phyloP scores from a whole-genome alignment of 805 yeast species.

The Hanseniaspora nectarophila region DNA sequence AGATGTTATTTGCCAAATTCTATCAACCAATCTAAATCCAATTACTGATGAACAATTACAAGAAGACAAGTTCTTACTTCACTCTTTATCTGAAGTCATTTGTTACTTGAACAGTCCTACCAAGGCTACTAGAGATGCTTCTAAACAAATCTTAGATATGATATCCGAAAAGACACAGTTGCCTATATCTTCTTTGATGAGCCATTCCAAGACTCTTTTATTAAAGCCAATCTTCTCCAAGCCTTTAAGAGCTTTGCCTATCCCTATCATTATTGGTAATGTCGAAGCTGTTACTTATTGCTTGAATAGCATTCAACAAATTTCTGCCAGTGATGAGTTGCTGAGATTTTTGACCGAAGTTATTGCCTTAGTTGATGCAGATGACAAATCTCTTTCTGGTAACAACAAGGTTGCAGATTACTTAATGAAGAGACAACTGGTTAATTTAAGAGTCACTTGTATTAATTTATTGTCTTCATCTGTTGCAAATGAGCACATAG shows the following conservation, averaged over 20 bases:
- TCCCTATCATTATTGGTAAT: slow-evolving; percentile 97
- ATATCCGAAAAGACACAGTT: slow-evolving; percentile 60
- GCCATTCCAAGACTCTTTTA: slow-evolving; percentile 69
- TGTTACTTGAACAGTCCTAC: slow-evolving; percentile 88
- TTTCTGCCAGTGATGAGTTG: slow-evolving; percentile 80
- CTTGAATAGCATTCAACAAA: slow-evolving; percentile 47
- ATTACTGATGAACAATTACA: slow-evolving; percentile 3
- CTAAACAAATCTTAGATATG: slow-evolving; percentile 56
- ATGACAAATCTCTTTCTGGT: slow-evolving; percentile 86
- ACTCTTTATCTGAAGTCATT: slow-evolving; percentile 76
- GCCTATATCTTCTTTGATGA: slow-evolving; percentile 61
- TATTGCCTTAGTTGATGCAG: slow-evolving; percentile 89
- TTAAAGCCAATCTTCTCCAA: slow-evolving; percentile 92
- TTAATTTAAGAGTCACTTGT: slow-evolving; percentile 81
- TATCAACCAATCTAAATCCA: slow-evolving; percentile 23
- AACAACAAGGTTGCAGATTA: slow-evolving; percentile 77
- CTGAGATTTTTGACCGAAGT: slow-evolving; percentile 80
- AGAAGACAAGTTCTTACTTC: slow-evolving; percentile 55
- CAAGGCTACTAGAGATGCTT: slow-evolving; percentile 65
- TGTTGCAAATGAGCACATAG: slow-evolving; percentile 69
- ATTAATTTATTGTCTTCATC: slow-evolving; percentile 73
- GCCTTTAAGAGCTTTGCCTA: slow-evolving; percentile 91
- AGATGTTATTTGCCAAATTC: slow-evolving; percentile 48
- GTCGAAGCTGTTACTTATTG: slow-evolving; percentile 95
- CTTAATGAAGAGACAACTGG: slow-evolving; percentile 75